These are phyloP conservation scores for Trapa incisa DNA, from an alignment of 345 rosid genomes.

Conservation along the genomic window DNA sequence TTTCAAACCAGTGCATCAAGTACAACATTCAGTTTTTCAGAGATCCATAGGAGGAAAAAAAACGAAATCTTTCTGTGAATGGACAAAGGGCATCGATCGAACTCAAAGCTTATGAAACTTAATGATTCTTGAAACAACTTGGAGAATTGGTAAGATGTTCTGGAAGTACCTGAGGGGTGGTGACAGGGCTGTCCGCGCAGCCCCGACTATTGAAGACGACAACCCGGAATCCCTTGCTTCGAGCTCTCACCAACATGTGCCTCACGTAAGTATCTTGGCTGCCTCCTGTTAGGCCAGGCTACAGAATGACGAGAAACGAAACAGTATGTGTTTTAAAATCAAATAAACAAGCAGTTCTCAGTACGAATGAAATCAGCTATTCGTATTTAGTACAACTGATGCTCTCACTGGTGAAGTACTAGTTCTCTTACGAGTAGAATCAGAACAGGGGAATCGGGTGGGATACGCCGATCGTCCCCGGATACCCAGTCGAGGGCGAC, in stretches of 20 bases:
- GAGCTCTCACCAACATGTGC: constrained; percentile 56
- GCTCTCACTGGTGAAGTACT: not conserved
- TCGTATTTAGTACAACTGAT: not conserved
- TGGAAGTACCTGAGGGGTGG: constrained; percentile 58
- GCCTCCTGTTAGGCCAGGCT: constrained; percentile 93
- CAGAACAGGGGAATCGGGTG: constrained; percentile 54
- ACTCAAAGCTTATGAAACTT: not conserved
- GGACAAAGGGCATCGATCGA: too few relatives aligned
- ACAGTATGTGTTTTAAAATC: not conserved
- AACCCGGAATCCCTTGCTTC: constrained; percentile 66
- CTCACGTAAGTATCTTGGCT: constrained; percentile 78
- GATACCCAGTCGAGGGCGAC: constrained; percentile 60
- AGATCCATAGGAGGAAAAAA: too few relatives aligned
- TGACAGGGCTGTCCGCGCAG: constrained; percentile 73
- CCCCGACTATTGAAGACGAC: constrained; percentile 90
- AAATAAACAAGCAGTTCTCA: not conserved
- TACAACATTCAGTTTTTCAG: too few relatives aligned
- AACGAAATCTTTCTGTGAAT: too few relatives aligned
- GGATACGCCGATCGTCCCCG: constrained; percentile 33
- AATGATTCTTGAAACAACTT: not conserved
- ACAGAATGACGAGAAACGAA: constrained; percentile 6
- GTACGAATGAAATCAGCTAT: not conserved
- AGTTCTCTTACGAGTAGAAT: constrained; percentile 47
- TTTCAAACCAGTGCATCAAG: constrained; percentile 2
- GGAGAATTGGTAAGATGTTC: not conserved